Evolutionary conservation across 352 stramenopile genomes (phyloP).

Genomic region (Nothophytophthora sp.): DNA sequence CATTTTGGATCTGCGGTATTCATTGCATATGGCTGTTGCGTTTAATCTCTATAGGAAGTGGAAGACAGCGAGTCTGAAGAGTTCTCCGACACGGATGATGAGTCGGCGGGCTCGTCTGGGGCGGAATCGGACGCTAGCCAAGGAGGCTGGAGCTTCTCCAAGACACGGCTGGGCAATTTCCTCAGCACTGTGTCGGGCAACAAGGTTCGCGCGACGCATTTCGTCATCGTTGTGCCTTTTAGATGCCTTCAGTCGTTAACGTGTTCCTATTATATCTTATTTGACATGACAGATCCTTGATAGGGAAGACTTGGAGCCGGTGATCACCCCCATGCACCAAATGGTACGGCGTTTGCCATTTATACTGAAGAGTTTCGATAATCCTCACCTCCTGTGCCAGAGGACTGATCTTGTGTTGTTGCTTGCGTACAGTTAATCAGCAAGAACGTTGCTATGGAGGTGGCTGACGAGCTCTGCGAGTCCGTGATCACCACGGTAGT

Average conservation of each 20-base stretch:
- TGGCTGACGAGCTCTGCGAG: conserved; percentile 94
- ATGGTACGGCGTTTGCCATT: conserved; percentile 43
- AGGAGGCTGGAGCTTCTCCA: conserved; percentile 77
- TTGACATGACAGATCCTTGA: conserved; percentile 75
- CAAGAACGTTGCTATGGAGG: conserved; percentile 98
- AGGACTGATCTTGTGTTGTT: conserved; percentile 1
- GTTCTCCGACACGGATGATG: conserved; percentile 68
- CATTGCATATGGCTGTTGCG: background rate
- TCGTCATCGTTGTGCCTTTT: background rate
- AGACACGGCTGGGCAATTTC: conserved; percentile 81
- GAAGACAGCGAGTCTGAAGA: conserved; percentile 70
- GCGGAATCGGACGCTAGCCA: conserved; percentile 68
- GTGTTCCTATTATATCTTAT: background rate
- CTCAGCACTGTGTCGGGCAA: conserved; percentile 85
- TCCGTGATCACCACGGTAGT: conserved; percentile 94
- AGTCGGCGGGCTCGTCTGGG: conserved; percentile 65
- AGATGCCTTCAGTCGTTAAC: background rate
- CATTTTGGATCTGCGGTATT: background rate
- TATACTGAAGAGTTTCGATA: background rate
- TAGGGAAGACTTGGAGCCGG: conserved; percentile 91
- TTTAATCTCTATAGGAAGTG: conserved; percentile 41
- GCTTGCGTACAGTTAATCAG: conserved; percentile 81
- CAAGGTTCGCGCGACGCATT: conserved; percentile 41
- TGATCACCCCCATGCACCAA: conserved; percentile 94
- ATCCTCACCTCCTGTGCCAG: background rate